Evolutionary conservation across 768 basidiomycete species (phyloP), one percentile per base, ranked within the genome.

Genomic region (Mycena belliarum): DNA sequence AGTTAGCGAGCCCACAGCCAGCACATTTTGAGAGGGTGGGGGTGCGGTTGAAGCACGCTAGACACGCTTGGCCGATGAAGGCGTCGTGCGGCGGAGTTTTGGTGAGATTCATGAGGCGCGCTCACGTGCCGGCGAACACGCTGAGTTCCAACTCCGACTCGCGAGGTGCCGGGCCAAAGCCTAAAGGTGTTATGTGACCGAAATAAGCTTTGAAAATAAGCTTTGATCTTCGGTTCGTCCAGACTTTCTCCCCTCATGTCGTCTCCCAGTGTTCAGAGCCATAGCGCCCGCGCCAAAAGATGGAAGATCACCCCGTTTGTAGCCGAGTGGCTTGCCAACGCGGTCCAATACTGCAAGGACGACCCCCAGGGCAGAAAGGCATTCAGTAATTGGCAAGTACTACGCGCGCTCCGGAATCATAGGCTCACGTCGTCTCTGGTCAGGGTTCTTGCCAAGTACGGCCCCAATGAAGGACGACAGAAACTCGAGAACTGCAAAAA

Each of bases 11-110:
- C 14, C 32, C 11, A 6, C 52, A 53, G 16, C 52, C 52, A 11
- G 43, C 4, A 33, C 52, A 53, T 37, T 32, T 23, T 7, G 35
- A 18, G 15, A 44, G 52, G 24, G 23, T 35, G 3, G 52, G 32
- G n/a, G 21, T 38, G 32, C 42, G 52, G 7, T 35, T 45, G 35
- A 45, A 45, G 33, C 52, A 45, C 14, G 42, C 44, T 18, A 53
- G 33, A 37, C 42, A 53, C 3, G 52, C 52, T 41, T 44, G 43
- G 29, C 52, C 23, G 21, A 53, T 53, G 44, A 54, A 54, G 7
- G 52, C 52, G 33, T 54, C 44, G 37, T 54, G 44, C 2, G 52
- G 52, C 25, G 52, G 52, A 23, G 44, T 46, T 54, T 54, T 54
- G 11, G 37, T 45, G 25, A 54, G 45, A 20, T 47, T 54, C 52